phyloP scores from a whole-genome alignment of 208 protist species.

The Wallacemonas sp. region DNA sequence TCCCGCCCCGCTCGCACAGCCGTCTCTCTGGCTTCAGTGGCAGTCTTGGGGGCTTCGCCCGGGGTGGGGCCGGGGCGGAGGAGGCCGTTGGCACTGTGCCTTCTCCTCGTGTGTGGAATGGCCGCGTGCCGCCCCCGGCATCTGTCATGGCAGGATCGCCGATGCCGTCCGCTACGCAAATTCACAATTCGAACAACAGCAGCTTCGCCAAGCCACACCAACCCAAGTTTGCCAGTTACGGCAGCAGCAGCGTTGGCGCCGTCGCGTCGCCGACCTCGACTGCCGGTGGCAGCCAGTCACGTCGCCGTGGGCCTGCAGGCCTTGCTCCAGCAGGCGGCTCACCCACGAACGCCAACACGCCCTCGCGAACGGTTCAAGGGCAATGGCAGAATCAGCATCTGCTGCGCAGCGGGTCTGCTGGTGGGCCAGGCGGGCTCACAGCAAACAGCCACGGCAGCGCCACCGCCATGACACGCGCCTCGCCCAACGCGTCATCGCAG shows the following conservation, averaged over 20 bases:
- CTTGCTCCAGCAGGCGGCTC: no score
- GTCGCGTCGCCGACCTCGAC: background rate
- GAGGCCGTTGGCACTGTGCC: no score
- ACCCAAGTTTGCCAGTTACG: slow-evolving; percentile 11
- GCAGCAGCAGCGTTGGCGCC: background rate
- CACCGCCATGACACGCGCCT: background rate
- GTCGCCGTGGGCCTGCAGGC: background rate
- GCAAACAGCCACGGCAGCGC: slow-evolving; percentile 6
- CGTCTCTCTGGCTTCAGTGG: background rate
- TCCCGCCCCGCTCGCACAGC: slow-evolving; percentile 5
- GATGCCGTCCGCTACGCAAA: background rate
- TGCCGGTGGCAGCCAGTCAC: background rate
- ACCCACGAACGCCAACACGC: no score
- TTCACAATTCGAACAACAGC: background rate
- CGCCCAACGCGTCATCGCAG: slow-evolving; percentile 7
- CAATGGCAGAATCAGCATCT: no score
- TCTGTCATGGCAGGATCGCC: no score
- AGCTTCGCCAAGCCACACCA: background rate
- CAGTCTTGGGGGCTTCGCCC: no score
- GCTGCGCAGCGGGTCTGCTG: no score
- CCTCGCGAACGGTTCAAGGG: no score
- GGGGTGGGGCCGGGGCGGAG: background rate
- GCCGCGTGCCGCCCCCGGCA: no score
- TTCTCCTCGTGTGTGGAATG: no score
- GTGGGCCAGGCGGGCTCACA: no score